phyloP scores from a whole-genome alignment of 2,329 filamentous ascomycete genomes.

The Nigrospora oryzae region DNA sequence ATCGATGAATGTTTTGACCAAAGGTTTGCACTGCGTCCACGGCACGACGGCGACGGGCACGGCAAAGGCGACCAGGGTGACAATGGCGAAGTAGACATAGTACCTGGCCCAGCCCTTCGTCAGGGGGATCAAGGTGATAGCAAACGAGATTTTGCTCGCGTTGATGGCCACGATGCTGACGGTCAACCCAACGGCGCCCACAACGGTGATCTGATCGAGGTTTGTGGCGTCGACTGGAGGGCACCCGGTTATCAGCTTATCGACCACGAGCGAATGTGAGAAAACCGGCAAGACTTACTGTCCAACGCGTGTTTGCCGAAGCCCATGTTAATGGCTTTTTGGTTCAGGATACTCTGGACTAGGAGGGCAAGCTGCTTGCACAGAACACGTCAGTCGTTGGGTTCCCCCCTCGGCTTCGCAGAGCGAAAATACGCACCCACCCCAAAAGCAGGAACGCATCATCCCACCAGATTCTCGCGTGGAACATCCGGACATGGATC shows the following conservation, averaged over 20 bases:
- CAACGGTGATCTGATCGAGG: no score
- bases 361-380: neutral
- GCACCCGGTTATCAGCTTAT: constrained; percentile 14
- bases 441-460: constrained; percentile 15
- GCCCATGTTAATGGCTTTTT: neutral
- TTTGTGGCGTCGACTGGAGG: constrained; percentile 5
- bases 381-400: no score
- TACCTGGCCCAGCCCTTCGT: no score
- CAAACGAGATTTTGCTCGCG: no score
- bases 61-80: no score
- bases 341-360: neutral
- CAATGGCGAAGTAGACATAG: no score
- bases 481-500: neutral
- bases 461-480: constrained; percentile 15
- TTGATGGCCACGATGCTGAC: constrained; percentile 5
- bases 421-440: constrained; percentile 9
- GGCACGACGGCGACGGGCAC: no score
- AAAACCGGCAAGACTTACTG: constrained; percentile 17
- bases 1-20: constrained; percentile 11
- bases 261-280: constrained; percentile 4
- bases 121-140: no score
- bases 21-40: neutral
- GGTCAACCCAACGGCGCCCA: constrained; percentile 8
- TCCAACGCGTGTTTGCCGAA: constrained; percentile 14
- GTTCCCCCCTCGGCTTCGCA: no score